Evolutionary conservation across 805 yeast species (phyloP).

Genomic region (Metschnikowia noctiluminum): DNA sequence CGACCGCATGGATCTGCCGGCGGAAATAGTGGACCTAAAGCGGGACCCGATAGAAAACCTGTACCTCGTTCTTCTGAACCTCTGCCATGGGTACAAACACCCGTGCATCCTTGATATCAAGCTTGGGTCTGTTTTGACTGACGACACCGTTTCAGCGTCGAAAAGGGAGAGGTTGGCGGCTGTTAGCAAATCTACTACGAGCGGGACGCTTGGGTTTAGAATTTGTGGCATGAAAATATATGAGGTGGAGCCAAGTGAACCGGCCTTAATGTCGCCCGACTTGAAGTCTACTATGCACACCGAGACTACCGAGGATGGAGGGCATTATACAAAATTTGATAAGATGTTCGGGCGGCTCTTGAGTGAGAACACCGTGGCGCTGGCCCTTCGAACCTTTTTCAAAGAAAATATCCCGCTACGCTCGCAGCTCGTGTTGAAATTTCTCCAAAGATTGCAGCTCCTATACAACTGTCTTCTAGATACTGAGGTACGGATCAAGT

Average conservation of each 20-base stretch:
- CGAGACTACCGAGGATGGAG: constrained; percentile 23
- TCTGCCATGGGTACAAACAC: constrained; percentile 52
- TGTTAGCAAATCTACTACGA: constrained; percentile 73
- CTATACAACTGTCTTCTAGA: constrained; percentile 62
- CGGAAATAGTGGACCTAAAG: not conserved
- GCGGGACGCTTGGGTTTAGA: constrained; percentile 71
- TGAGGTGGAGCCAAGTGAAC: constrained; percentile 6
- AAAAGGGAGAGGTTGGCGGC: constrained; percentile 57
- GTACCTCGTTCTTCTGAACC: constrained; percentile 69
- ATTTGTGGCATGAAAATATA: constrained; percentile 84
- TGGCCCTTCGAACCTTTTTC: constrained; percentile 49
- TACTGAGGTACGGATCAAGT: constrained; percentile 60
- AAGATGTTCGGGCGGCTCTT: constrained; percentile 72
- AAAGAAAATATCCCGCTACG: constrained; percentile 27
- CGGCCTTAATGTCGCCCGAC: constrained; percentile 13
- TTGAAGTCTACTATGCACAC: constrained; percentile 19
- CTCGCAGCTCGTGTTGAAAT: constrained; percentile 36
- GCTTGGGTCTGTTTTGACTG: constrained; percentile 70
- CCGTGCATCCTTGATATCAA: constrained; percentile 85
- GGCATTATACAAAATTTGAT: constrained; percentile 50
- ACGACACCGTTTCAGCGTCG: constrained; percentile 45
- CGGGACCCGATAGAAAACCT: not conserved
- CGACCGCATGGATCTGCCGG: not conserved
- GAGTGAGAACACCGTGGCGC: constrained; percentile 37
- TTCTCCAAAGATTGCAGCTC: constrained; percentile 58